Percentiles rank a stretch among this genome's conserved stretches.
These are phyloP conservation scores for Phytophthora lateralis DNA, from an alignment of 352 stramenopile species.

Conservation along the genomic window DNA sequence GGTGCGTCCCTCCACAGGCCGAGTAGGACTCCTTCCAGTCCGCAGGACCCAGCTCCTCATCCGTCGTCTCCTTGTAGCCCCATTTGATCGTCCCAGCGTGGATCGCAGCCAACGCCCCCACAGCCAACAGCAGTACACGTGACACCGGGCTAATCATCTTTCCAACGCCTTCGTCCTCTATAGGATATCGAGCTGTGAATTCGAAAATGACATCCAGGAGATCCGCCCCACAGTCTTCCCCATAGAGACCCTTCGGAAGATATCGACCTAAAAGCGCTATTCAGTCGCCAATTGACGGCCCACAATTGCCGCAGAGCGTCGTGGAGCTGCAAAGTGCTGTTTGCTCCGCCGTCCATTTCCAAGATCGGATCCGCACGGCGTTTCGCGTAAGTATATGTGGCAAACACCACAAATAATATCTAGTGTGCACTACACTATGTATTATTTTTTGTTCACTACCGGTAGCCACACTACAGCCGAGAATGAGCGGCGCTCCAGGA, in stretches of 20 bases:
- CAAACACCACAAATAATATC: neutral
- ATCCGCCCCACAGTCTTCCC: neutral
- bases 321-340: conserved; percentile 4
- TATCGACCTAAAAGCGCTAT: neutral
- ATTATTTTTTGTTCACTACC: no score
- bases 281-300: conserved; percentile 17
- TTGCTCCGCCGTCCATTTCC: conserved; percentile 25
- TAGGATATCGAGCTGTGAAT: conserved; percentile 4
- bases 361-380: conserved; percentile 28
- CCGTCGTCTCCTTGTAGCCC: conserved; percentile 52
- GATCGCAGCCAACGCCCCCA: conserved; percentile 20
- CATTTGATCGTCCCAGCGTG: conserved; percentile 38
- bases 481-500: conserved; percentile 20
- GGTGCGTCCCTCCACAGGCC: conserved; percentile 43
- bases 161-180: neutral
- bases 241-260: conserved; percentile 9
- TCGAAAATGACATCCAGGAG: conserved; percentile 7
- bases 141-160: conserved; percentile 26
- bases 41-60: conserved; percentile 41
- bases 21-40: conserved; percentile 49
- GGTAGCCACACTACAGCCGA: no score
- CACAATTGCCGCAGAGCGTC: conserved; percentile 13
- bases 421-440: conserved; percentile 10
- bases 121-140: conserved; percentile 28
- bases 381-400: conserved; percentile 4